These are phyloP conservation scores for Saccharomycopsis malanga DNA, from an alignment of 805 yeast genomes.

Conservation along the genomic window DNA sequence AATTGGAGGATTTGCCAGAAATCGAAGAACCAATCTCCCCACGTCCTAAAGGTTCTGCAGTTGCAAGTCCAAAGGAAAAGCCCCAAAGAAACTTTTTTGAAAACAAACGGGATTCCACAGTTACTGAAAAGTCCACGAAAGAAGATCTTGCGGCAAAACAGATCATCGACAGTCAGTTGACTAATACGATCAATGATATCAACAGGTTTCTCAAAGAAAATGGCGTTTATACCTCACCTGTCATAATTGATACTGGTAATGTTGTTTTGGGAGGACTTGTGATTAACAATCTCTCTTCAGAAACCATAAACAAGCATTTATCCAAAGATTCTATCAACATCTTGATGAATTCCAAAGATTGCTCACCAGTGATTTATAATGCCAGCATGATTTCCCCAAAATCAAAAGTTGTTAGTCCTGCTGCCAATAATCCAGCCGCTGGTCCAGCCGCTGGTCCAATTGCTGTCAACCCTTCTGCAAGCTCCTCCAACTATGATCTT, in stretches of 20 bases:
- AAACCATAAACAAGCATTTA: conserved; percentile 12
- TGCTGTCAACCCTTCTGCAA: conserved; percentile 8
- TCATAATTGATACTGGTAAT: conserved; percentile 17
- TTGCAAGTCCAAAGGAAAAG: too few species aligned
- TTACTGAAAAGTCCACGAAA: background rate
- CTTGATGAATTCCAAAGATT: background rate
- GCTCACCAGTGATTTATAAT: conserved; percentile 4
- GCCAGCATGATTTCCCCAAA: background rate
- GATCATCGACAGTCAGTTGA: conserved; percentile 4
- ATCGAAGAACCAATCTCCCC: conserved; percentile 10
- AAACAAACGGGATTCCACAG: conserved; percentile 2
- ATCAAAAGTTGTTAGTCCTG: background rate
- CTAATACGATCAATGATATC: conserved; percentile 21
- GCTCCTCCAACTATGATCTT: conserved; percentile 16
- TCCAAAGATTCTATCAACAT: conserved; percentile 15
- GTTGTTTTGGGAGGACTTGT: conserved; percentile 20
- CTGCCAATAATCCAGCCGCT: too few species aligned
- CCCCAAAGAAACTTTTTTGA: conserved; percentile 1
- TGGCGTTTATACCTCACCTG: conserved; percentile 21
- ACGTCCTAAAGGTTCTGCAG: too few species aligned
- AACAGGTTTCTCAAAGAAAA: conserved; percentile 19
- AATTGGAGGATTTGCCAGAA: conserved; percentile 15
- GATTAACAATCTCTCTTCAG: background rate
- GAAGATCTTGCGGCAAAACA: background rate
- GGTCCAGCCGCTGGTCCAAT: background rate